Percentiles rank a stretch among this genome's conserved stretches.
These are phyloP conservation scores for Ceratocystis eucalypticola DNA, from an alignment of 2,329 filamentous ascomycete species.

Conservation along the genomic window DNA sequence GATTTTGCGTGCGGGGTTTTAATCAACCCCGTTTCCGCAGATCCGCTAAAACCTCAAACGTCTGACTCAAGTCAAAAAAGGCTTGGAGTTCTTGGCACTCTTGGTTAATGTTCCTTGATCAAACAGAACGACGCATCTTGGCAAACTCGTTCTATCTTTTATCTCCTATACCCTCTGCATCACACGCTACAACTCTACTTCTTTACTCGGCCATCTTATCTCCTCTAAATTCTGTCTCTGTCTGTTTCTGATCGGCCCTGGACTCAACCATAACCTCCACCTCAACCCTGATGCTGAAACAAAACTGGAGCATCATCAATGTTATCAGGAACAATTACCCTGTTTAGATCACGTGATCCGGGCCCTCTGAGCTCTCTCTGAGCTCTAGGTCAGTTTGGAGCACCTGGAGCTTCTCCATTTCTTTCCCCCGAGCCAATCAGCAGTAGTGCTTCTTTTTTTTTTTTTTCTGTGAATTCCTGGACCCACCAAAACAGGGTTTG, in stretches of 20 bases:
- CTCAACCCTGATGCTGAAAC: neutral
- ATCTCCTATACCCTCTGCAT: neutral
- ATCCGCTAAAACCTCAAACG: neutral
- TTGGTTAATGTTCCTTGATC: neutral
- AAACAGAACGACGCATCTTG: neutral
- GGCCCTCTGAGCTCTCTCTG: neutral
- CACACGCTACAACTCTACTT: neutral
- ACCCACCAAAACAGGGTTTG: conserved; percentile 3
- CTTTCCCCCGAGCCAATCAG: neutral
- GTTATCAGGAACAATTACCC: neutral
- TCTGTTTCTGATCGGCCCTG: neutral
- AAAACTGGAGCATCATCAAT: neutral
- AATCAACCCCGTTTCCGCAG: neutral
- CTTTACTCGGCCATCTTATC: neutral
- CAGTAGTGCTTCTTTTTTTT: neutral
- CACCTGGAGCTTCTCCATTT: neutral
- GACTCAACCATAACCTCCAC: neutral
- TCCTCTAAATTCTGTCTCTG: neutral
- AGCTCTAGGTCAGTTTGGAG: neutral
- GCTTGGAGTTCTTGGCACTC: neutral
- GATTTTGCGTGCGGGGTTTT: neutral
- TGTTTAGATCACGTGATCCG: neutral
- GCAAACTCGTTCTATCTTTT: neutral
- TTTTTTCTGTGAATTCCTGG: neutral
- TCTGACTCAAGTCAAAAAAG: neutral